Evolutionary conservation across 1,139 yeast genomes (phyloP).

Genomic region (Yamadazyma songkhlaensis): DNA sequence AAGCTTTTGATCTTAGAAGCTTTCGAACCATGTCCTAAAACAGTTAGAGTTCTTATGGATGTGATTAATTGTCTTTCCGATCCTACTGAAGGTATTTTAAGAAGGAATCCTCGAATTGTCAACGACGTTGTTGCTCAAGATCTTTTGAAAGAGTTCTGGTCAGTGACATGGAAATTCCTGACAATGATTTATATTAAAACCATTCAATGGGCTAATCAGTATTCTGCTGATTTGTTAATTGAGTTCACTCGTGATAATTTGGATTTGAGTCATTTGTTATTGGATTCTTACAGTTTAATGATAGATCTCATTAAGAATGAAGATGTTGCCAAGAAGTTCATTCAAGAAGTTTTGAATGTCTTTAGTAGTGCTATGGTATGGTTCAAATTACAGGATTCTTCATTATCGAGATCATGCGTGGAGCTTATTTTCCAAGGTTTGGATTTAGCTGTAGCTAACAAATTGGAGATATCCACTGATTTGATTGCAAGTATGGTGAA

Average conservation of each 20-base stretch:
- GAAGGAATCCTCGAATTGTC: constrained; percentile 3
- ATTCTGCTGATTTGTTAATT: constrained; percentile 55
- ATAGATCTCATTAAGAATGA: constrained; percentile 26
- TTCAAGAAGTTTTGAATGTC: constrained; percentile 44
- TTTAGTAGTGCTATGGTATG: constrained; percentile 68
- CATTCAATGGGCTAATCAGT: constrained; percentile 67
- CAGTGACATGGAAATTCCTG: constrained; percentile 65
- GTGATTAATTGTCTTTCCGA: constrained; percentile 61
- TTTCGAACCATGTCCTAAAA: constrained; percentile 75
- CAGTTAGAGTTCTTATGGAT: constrained; percentile 74
- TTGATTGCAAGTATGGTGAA: constrained; percentile 54
- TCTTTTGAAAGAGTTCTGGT: constrained; percentile 53
- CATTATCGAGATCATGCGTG: constrained; percentile 73
- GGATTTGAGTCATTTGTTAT: constrained; percentile 68
- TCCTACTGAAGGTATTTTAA: constrained; percentile 41
- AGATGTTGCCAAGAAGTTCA: constrained; percentile 13
- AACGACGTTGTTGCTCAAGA: constrained; percentile 5
- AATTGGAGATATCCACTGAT: constrained; percentile 45
- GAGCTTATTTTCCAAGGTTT: constrained; percentile 64
- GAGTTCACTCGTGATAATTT: constrained; percentile 86
- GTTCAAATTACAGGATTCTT: constrained; percentile 77
- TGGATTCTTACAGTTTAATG: constrained; percentile 63
- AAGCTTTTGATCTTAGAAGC: constrained; percentile 47
- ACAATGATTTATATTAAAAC: constrained; percentile 68
- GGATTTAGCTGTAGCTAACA: constrained; percentile 55